Percentiles rank a stretch among this genome's conserved stretches.
Evolutionary conservation across 805 yeast species (phyloP).

Genomic region (Cyberlindnera misumaiensis): DNA sequence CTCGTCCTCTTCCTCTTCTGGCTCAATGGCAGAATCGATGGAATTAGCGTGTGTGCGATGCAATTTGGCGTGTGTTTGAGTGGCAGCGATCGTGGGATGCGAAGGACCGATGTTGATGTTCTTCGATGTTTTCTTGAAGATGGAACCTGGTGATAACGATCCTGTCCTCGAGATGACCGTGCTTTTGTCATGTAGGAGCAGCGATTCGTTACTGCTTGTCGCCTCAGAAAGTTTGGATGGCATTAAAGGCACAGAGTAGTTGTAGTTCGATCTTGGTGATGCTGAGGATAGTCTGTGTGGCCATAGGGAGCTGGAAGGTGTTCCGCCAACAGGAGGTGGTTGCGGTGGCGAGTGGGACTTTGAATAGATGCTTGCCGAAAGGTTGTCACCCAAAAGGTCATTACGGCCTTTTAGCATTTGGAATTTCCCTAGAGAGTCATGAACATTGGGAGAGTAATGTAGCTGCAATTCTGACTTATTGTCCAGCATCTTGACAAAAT

Average conservation of each 20-base stretch:
- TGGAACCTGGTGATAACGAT: conserved; percentile 18
- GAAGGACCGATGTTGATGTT: conserved; percentile 24
- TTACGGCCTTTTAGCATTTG: conserved; percentile 47
- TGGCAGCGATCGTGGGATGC: conserved; percentile 26
- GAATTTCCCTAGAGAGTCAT: conserved; percentile 44
- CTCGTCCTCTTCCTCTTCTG: conserved; percentile 56
- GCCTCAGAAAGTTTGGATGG: conserved; percentile 25
- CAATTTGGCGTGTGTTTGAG: conserved; percentile 26
- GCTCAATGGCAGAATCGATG: background rate
- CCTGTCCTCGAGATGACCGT: conserved; percentile 12
- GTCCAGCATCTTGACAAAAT: conserved; percentile 67
- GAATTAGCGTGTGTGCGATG: conserved; percentile 13
- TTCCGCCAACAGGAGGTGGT: background rate
- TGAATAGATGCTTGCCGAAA: conserved; percentile 40
- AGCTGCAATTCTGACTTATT: conserved; percentile 47
- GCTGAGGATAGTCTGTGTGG: conserved; percentile 20
- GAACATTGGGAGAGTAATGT: conserved; percentile 23
- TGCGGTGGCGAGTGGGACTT: conserved; percentile 17
- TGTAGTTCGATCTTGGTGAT: conserved; percentile 25
- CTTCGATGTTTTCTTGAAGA: conserved; percentile 7
- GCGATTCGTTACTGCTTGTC: conserved; percentile 20
- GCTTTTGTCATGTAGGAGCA: conserved; percentile 8
- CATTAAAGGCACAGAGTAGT: conserved; percentile 17
- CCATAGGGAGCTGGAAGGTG: conserved; percentile 5
- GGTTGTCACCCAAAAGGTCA: conserved; percentile 48